Base-by-base conservation (phyloP, 495 filamentous ascomycete genomes). In the Cairneyella variabilis region DNA sequence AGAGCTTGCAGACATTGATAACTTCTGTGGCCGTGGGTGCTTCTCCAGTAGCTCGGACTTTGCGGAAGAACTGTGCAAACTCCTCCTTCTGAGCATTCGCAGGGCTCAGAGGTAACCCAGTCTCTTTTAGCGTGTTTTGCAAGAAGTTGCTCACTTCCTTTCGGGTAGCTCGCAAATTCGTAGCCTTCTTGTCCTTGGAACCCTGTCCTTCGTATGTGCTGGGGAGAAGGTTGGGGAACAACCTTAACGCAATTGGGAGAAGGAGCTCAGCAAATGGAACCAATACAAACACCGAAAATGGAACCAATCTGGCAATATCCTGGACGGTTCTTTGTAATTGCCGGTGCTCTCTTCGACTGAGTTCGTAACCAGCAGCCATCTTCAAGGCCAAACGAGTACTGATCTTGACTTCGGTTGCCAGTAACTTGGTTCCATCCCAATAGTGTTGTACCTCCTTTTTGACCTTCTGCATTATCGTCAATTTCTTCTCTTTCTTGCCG, bases 1-100 rank as follows among this genome's bases (percentile, higher is more conserved):
- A 99, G 64, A 96, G 86, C 78, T 99, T 95, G 84, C 95, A 97
- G 50, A 99, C 93, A 73, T 91, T 96, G 72, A 99, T 96, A 55
- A 99, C 88, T 65, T 97, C 93, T 55, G 87, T 81, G 37, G 83
- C 83, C 12, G 89, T 91, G 0, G 95, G 95, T 22, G 82, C 71
- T 73, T 97, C 92, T 23, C 91, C 95, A 3, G 90, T 97, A 16
- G 88, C 79, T 39, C 93, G 87, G 61, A 96, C 83, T 75, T 99
- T 99, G 63, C 88, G 84, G 83, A 99, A 99, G 70, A 99, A 99
- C 53, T 90, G 85, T n/a, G 89, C 78, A 60, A 99, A 97, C 63
- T 97, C 95, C 57, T 97, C 91, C 61, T 86, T 90, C 62, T 91
- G 91, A 12, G 91, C 88, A 39, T 86, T 96, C 49, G 86, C 84